Percentiles rank a stretch among this genome's conserved stretches.
Evolutionary conservation across 75 land plant species (phyloP).

Genomic region (Pinus taeda): DNA sequence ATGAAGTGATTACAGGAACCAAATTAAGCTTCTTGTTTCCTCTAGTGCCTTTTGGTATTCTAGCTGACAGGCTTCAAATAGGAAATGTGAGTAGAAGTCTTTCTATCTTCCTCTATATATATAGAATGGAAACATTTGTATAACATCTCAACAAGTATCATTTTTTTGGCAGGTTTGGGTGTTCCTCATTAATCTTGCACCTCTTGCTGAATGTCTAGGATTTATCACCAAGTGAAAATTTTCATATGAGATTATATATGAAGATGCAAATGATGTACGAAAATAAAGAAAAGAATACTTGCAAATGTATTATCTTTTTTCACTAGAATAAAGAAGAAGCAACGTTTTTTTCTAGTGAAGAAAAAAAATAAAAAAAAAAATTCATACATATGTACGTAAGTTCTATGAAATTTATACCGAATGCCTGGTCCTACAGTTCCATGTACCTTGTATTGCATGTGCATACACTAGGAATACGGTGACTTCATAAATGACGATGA

Average conservation of each 20-base stretch:
- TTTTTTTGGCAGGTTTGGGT: constrained; percentile 71
- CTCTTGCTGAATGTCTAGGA: constrained; percentile 92
- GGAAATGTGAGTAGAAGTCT: constrained; percentile 30
- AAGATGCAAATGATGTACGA: too few species aligned
- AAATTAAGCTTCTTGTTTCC: constrained; percentile 59
- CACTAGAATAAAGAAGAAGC: too few species aligned
- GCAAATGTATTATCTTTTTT: too few species aligned
- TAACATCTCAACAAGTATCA: neutral
- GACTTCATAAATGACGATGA: neutral
- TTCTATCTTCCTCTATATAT: neutral
- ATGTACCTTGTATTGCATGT: too few species aligned
- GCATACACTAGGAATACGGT: too few species aligned
- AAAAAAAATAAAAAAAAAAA: too few species aligned
- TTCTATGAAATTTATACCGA: too few species aligned
- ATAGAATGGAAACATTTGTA: neutral
- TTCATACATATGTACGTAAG: too few species aligned
- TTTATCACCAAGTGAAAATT: constrained; percentile 64
- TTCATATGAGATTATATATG: neutral
- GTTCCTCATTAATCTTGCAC: constrained; percentile 53
- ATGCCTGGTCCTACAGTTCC: too few species aligned
- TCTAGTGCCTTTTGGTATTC: constrained; percentile 47
- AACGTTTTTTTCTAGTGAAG: too few species aligned
- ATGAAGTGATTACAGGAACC: constrained; percentile 61
- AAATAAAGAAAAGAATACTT: too few species aligned
- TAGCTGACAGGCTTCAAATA: constrained; percentile 24